Evolutionary conservation across 495 filamentous ascomycete genomes (phyloP), one percentile per base, ranked within the genome.

Genomic region (Pseudoneurospora amorphoporcata): DNA sequence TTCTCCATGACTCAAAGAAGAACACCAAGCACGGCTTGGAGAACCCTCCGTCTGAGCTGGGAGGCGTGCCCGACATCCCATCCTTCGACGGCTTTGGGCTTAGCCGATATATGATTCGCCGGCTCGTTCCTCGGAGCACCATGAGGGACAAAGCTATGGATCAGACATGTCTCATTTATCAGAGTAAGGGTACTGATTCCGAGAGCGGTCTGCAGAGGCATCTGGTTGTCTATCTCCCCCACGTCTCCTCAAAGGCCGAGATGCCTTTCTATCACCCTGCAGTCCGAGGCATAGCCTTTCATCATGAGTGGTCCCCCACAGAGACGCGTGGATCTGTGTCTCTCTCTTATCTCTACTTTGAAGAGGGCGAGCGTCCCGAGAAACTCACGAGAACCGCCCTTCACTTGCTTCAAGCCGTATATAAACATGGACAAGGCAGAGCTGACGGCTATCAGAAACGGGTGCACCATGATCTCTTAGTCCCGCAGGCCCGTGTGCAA

Each of bases 201-300:
- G 68, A 32, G 38, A 71, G 71, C 68, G 58, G 76, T 17, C 68
- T 72, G 61, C 75, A 75, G 76, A 78, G 80, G 47, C 87, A 85
- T 14, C 81, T 97, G 53, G 87, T 95, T n/a, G 79, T 95, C 23
- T 96, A 94, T 77, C 84, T 91, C 37, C 92, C 94, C 38, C 94
- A 97, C 79, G 86, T 89, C 16, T 76, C 84, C 35, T 80, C 83
- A 0, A 81, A 85, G 10, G 83, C 85, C 17, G 87, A 91, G 19
- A 86, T 94, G 68, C 95, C 95, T 8, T 97, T 89, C 82, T 98
- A 98, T 77, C 93, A 97, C 76, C 95, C 95, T 7, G 81, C 84
- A 71, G 89, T 97, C 5, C 85, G 85, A 68, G 88, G 87, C 6
- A 81, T 96, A 38, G 94, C 91, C 1, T 93, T 93, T 80, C 81